A percentile compares a stretch with the other conserved stretches of the same genome.
These are phyloP conservation scores for Ophiostoma ulmi DNA, from an alignment of 2,329 filamentous ascomycete genomes.

Conservation along the genomic window DNA sequence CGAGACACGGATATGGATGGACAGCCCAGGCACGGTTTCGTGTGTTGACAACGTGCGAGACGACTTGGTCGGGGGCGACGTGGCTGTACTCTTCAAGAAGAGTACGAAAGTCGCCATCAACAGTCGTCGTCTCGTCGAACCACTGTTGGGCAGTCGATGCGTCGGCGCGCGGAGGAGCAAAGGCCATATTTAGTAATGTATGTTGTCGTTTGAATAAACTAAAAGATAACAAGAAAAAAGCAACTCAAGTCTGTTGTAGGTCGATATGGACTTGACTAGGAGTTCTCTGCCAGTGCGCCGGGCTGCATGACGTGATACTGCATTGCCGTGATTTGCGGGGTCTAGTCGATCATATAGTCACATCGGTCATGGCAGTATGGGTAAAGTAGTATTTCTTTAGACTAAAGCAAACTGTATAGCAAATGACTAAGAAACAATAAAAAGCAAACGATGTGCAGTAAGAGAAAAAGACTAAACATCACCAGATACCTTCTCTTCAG, in stretches of 20 bases:
- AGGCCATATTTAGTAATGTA: not conserved
- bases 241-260: too few relatives aligned
- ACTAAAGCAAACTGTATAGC: not conserved
- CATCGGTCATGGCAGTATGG: not conserved
- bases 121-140: not conserved
- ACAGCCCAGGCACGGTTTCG: not conserved
- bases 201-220: too few relatives aligned
- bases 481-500: constrained; percentile 1
- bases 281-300: not conserved
- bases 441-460: not conserved
- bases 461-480: not conserved
- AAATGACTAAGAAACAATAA: not conserved
- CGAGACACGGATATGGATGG: not conserved
- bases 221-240: too few relatives aligned
- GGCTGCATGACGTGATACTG: not conserved
- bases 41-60: not conserved
- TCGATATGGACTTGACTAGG: too few relatives aligned
- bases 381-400: not conserved
- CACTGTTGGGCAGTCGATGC: not conserved
- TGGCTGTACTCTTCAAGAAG: not conserved
- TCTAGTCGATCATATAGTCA: not conserved
- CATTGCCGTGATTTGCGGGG: not conserved
- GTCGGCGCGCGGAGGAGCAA: not conserved
- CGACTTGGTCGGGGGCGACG: not conserved
- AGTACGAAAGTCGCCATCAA: not conserved